Evolutionary conservation across 495 filamentous ascomycete species (phyloP), one percentile per base, ranked within the genome.

Genomic region (Astrocystis sublimbata): DNA sequence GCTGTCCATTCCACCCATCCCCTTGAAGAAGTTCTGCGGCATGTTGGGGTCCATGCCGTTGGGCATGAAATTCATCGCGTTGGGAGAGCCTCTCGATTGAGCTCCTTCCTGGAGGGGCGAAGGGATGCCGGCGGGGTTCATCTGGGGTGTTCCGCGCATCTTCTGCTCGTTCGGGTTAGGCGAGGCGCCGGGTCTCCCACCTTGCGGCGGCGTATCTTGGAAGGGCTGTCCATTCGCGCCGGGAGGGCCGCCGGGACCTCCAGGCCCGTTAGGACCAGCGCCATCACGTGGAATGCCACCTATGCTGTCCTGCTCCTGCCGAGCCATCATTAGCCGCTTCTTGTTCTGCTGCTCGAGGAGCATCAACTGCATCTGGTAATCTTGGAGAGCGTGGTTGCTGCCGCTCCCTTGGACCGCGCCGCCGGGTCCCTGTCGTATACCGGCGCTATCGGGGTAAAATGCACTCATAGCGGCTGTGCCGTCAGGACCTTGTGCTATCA

Each of bases 301-400:
- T 74, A 90, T 86, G 64, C 78, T 89, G 66, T 97, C 92, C 77
- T 97, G 93, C 75, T 98, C 94, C 76, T 96, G 91, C 43, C 94
- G 88, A 60, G 94, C 94, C 93, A 97, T 96, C 83, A 97, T 88
- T 68, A 98, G 79, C 23, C 94, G 83, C 70, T 93, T 94, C 83
- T 98, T 98, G 68, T 98, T 98, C 74, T 98, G 94, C 77, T 98
- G 94, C 75, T 98, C 94, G 41, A 98, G 87, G 57, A 98, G 75
- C 94, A 98, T 97, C 71, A 98, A 80, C 70, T 98, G 94, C 94
- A 97, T 97, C 78, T 98, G 94, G 75, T 98, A 98, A 73, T 98
- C 96, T 73, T 97, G 93, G 57, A 98, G 81, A 38, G 96, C 96
- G 74, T 97, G 93, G 69, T 94, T 97, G 71, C 92, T 92, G 52